Evolutionary conservation across 2,329 filamentous ascomycete genomes (phyloP).

Genomic region (Simplicillium sp.): DNA sequence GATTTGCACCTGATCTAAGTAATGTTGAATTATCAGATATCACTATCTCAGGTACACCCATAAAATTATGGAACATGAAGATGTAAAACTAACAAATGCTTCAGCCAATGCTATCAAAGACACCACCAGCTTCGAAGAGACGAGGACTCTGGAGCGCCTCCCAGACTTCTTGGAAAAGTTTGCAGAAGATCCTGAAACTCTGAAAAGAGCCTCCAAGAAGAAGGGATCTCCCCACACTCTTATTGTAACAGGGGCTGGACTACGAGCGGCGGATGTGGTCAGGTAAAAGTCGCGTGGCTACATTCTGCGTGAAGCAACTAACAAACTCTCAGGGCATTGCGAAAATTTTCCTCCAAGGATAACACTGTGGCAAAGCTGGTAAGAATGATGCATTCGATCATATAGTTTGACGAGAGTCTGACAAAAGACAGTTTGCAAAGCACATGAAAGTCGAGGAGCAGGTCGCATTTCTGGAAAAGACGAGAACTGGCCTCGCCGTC

Average conservation of each 20-base stretch:
- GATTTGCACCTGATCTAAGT: constrained; percentile 74
- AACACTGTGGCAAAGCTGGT: constrained; percentile 73
- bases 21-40: constrained; percentile 76
- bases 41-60: constrained; percentile 60
- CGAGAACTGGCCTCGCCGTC: constrained; percentile 74
- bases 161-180: constrained; percentile 69
- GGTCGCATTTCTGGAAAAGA: constrained; percentile 60
- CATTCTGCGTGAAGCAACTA: constrained; percentile 7
- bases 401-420: constrained; percentile 1
- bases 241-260: constrained; percentile 73
- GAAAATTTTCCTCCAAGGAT: constrained; percentile 72
- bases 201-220: constrained; percentile 57
- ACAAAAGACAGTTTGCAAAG: constrained; percentile 65
- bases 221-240: constrained; percentile 77
- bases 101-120: constrained; percentile 68
- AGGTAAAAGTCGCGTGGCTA: constrained; percentile 34
- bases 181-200: constrained; percentile 43
- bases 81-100: constrained; percentile 8
- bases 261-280: constrained; percentile 78
- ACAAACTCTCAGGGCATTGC: constrained; percentile 45
- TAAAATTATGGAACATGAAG: constrained; percentile 11
- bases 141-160: constrained; percentile 62
- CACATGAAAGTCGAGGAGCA: constrained; percentile 94
- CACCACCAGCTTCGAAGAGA: constrained; percentile 62
- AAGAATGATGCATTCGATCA: constrained; percentile 11